A percentile compares a stretch with the other conserved stretches of the same genome.
phyloP scores from a whole-genome alignment of 2,329 filamentous ascomycete genomes.

The Cryphonectria carpinicola region DNA sequence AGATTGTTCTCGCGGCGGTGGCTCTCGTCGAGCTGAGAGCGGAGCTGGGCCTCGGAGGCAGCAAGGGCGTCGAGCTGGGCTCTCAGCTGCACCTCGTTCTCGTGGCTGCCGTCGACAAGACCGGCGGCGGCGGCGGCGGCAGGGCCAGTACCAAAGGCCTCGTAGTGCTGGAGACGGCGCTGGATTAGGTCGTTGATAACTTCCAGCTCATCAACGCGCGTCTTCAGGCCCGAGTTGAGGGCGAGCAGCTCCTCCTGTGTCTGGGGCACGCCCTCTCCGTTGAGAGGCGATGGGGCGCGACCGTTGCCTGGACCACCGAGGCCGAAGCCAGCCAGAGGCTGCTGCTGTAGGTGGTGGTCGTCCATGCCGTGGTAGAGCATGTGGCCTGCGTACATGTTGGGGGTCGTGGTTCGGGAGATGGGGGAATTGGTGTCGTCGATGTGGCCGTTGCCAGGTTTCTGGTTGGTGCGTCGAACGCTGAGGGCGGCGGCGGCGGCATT shows the following conservation, averaged over 20 bases:
- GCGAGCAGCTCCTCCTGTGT: slow-evolving; percentile 80
- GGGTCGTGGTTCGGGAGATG: slow-evolving; percentile 78
- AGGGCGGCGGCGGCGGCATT: slow-evolving; percentile 54
- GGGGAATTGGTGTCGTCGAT: slow-evolving; percentile 78
- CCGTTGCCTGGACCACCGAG: slow-evolving; percentile 52
- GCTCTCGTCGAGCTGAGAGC: slow-evolving; percentile 72
- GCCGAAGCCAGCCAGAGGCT: slow-evolving; percentile 55
- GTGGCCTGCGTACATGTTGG: slow-evolving; percentile 73
- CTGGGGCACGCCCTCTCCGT: slow-evolving; percentile 70
- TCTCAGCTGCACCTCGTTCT: slow-evolving; percentile 64
- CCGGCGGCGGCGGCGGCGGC: slow-evolving; percentile 36
- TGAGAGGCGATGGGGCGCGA: slow-evolving; percentile 54
- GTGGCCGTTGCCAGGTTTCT: slow-evolving; percentile 73
- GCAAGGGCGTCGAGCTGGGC: slow-evolving; percentile 56
- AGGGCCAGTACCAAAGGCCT: slow-evolving; percentile 64
- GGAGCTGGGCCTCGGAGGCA: slow-evolving; percentile 51
- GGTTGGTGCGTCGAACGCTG: slow-evolving; percentile 63
- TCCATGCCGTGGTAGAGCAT: slow-evolving; percentile 81
- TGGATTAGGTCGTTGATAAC: slow-evolving; percentile 87
- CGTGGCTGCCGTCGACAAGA: slow-evolving; percentile 47
- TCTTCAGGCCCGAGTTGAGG: slow-evolving; percentile 87
- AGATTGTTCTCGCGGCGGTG: slow-evolving; percentile 79
- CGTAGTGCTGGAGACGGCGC: slow-evolving; percentile 72
- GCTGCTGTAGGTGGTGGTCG: slow-evolving; percentile 68
- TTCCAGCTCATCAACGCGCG: slow-evolving; percentile 91